phyloP scores from a whole-genome alignment of 2,329 filamentous ascomycete genomes.

The Trichoderma sp. region DNA sequence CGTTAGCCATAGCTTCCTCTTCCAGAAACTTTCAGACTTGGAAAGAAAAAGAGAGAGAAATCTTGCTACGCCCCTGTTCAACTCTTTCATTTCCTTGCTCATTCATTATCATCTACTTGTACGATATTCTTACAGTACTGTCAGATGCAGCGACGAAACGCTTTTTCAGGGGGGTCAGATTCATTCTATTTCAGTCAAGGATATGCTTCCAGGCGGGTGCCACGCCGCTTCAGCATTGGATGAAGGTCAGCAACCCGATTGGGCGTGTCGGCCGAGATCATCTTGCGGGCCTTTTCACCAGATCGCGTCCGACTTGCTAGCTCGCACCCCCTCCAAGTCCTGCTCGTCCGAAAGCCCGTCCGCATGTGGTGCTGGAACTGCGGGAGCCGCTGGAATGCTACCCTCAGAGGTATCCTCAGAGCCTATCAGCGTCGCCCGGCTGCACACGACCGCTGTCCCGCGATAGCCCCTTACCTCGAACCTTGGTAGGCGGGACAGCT shows the following conservation, averaged over 20 bases:
- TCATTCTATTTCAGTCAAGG: conserved; percentile 3
- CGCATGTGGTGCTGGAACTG: background rate
- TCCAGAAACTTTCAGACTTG: background rate
- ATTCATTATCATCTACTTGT: background rate
- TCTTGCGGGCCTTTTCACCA: background rate
- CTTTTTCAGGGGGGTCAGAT: background rate
- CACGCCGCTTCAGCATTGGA: background rate
- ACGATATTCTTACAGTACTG: background rate
- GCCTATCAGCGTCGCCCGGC: conserved; percentile 23
- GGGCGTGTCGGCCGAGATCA: conserved; percentile 26
- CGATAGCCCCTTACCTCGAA: background rate
- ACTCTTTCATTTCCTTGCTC: background rate
- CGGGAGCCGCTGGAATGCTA: conserved; percentile 2
- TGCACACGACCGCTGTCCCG: conserved; percentile 10
- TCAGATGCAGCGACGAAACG: background rate
- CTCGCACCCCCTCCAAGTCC: conserved; percentile 12
- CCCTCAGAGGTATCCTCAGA: background rate
- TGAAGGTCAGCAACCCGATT: conserved; percentile 22
- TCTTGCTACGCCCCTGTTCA: background rate
- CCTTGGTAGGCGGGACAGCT: background rate
- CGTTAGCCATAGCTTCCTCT: background rate
- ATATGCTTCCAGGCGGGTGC: background rate
- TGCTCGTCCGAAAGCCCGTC: background rate
- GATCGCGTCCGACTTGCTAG: background rate
- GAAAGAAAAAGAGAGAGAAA: background rate